Evolutionary conservation across 768 basidiomycete genomes (phyloP).

Genomic region (Lactifluus hygrophoroides): DNA sequence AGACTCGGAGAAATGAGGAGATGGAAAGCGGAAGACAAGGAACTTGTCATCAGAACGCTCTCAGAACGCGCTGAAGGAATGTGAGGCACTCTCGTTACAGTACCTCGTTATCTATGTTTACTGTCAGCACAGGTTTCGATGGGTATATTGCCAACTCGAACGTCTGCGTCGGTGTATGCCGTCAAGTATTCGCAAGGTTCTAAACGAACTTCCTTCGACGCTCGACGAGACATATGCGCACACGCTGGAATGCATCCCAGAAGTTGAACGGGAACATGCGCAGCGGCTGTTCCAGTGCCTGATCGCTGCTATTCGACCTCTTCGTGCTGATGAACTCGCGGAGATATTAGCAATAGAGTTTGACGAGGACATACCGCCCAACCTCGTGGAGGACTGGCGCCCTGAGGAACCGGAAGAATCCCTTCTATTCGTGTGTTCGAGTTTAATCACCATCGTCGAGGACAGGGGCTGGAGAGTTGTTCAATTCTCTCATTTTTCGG

Average conservation of each 20-base stretch:
- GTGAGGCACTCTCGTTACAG: neutral
- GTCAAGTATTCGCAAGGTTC: neutral
- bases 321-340: neutral
- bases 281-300: neutral
- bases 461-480: neutral
- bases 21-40: neutral
- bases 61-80: neutral
- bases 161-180: neutral
- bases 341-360: neutral
- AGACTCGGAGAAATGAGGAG: neutral
- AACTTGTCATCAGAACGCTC: neutral
- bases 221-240: constrained; percentile 1
- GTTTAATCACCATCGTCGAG: neutral
- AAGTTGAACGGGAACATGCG: neutral
- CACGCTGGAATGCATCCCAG: neutral
- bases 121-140: neutral
- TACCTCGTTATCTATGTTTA: neutral
- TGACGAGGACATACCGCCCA: neutral
- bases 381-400: neutral
- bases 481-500: constrained; percentile 3
- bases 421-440: neutral
- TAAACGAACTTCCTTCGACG: neutral
- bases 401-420: neutral
- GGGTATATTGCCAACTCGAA: neutral
- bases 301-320: neutral